These are phyloP conservation scores for Byssoonygena ceratinophila DNA, from an alignment of 2,329 filamentous ascomycete genomes.

Conservation along the genomic window DNA sequence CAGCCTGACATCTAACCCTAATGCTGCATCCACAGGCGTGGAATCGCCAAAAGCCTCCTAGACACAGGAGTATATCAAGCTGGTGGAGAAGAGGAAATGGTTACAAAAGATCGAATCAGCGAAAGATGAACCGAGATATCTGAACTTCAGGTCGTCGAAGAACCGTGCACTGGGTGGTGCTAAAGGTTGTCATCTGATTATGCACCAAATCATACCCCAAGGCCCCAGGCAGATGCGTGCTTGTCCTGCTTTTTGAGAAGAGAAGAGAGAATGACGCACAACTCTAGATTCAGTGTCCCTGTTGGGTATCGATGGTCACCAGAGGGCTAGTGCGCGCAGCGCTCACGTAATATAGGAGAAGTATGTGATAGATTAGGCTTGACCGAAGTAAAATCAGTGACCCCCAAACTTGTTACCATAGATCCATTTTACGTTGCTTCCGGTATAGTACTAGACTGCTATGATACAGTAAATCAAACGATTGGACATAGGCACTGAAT, in stretches of 20 bases:
- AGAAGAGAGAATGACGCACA: background rate
- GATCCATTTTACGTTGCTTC: background rate
- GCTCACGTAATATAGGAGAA: background rate
- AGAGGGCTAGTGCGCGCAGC: background rate
- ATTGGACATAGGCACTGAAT: background rate
- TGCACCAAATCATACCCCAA: background rate
- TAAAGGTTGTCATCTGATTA: background rate
- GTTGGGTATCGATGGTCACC: background rate
- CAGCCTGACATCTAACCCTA: background rate
- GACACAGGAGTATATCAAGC: conserved; percentile 1
- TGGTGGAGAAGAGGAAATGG: conserved; percentile 6
- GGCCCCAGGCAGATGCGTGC: background rate
- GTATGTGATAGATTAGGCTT: background rate
- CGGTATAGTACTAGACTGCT: background rate
- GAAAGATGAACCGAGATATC: background rate
- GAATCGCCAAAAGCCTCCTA: background rate
- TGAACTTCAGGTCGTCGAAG: too few relatives aligned
- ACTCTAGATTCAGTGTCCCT: background rate
- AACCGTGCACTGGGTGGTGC: too few relatives aligned
- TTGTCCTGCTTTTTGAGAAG: background rate
- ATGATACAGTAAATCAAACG: conserved; percentile 1
- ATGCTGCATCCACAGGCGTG: background rate
- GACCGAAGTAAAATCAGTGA: too few relatives aligned
- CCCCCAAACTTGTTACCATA: too few relatives aligned
- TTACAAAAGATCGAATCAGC: background rate